phyloP scores from a whole-genome alignment of 768 basidiomycete species.

The Phlegmacium glaucopus region DNA sequence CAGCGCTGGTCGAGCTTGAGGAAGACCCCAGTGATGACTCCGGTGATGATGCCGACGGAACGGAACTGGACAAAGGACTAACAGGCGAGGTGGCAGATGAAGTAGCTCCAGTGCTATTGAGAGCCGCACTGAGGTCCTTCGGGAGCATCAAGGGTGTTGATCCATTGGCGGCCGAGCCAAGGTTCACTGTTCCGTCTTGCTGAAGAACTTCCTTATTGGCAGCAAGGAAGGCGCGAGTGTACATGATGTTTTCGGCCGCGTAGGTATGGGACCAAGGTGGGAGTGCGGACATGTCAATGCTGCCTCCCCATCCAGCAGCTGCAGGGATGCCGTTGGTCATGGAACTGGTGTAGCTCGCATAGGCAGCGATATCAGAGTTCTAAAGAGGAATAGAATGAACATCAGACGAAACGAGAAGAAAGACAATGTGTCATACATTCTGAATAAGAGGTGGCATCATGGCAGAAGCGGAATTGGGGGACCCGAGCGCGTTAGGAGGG shows the following conservation, averaged over 20 bases:
- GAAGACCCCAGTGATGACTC: slow-evolving; percentile 12
- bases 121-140: slow-evolving; percentile 47
- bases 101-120: slow-evolving; percentile 33
- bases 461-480: slow-evolving; percentile 44
- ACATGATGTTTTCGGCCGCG: slow-evolving; percentile 57
- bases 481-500: slow-evolving; percentile 46
- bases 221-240: slow-evolving; percentile 43
- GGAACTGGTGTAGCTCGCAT: slow-evolving; percentile 47
- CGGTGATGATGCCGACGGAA: slow-evolving; percentile 8
- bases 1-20: slow-evolving; percentile 32
- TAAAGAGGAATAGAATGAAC: slow-evolving; percentile 15
- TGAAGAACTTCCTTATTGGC: slow-evolving; percentile 48
- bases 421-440: slow-evolving; percentile 31
- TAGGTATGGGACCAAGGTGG: slow-evolving; percentile 50
- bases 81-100: slow-evolving; percentile 27
- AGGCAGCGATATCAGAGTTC: slow-evolving; percentile 56
- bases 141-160: slow-evolving; percentile 57
- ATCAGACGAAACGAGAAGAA: neutral
- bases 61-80: slow-evolving; percentile 21
- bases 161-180: slow-evolving; percentile 36
- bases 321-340: slow-evolving; percentile 43
- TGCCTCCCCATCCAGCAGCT: slow-evolving; percentile 59
- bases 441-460: slow-evolving; percentile 50
- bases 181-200: slow-evolving; percentile 48
- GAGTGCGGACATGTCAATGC: slow-evolving; percentile 54